A percentile compares a stretch with the other conserved stretches of the same genome.
These are phyloP conservation scores for Epithemia pelagica DNA, from an alignment of 108 stramenopile genomes.

Conservation along the genomic window DNA sequence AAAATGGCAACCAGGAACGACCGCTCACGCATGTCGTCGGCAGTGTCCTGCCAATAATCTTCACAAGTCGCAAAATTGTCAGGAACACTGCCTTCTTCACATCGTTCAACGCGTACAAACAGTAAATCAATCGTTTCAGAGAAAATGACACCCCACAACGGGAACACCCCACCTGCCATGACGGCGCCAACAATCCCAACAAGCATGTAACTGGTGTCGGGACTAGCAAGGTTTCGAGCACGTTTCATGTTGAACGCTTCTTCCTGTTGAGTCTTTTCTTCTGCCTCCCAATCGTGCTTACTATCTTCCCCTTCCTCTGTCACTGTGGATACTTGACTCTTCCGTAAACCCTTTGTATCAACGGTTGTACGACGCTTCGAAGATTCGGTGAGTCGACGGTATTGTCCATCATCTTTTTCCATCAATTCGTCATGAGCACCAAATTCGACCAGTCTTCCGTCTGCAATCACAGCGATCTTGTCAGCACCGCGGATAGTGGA, in stretches of 20 bases:
- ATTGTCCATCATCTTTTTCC: conserved; percentile 41
- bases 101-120: conserved; percentile 41
- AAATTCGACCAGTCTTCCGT: conserved; percentile 54
- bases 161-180: conserved; percentile 65
- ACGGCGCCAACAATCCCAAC: conserved; percentile 53
- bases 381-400: conserved; percentile 40
- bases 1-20: conserved; percentile 34
- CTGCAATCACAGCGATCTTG: conserved; percentile 62
- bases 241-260: conserved; percentile 15
- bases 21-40: conserved; percentile 44
- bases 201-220: conserved; percentile 28
- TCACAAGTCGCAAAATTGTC: conserved; percentile 29
- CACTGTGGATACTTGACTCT: conserved; percentile 13
- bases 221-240: conserved; percentile 34
- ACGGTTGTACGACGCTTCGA: conserved; percentile 25
- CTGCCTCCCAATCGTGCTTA: conserved; percentile 27
- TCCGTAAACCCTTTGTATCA: conserved; percentile 6
- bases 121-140: conserved; percentile 56
- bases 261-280: conserved; percentile 32
- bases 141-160: conserved; percentile 20
- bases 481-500: conserved; percentile 79
- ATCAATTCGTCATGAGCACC: conserved; percentile 49
- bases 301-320: conserved; percentile 25
- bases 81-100: conserved; percentile 11
- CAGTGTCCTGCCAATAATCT: conserved; percentile 38